Percentiles rank a stretch among this genome's conserved stretches.
Conservation (phyloP, 1,139 yeast genomes). For the Lodderomyces oxycetoniae region DNA sequence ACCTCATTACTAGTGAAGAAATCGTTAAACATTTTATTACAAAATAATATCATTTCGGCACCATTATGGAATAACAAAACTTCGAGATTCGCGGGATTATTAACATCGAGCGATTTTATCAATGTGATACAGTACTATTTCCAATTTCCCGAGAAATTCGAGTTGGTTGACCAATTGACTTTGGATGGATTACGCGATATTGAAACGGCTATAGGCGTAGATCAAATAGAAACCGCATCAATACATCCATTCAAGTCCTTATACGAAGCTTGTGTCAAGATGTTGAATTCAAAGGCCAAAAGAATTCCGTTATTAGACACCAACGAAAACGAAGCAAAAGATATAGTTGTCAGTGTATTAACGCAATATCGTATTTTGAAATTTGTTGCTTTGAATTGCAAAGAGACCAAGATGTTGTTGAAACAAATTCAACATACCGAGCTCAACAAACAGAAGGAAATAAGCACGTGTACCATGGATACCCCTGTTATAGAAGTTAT, state of each 20-base stretch:
- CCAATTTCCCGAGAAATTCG: constrained; percentile 86
- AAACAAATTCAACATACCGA: constrained; percentile 65
- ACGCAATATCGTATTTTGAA: constrained; percentile 95
- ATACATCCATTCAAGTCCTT: constrained; percentile 89
- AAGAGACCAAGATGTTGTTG: constrained; percentile 81
- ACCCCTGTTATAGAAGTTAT: constrained; percentile 96
- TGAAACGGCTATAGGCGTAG: constrained; percentile 84
- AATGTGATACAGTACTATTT: constrained; percentile 94
- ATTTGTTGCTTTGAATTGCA: constrained; percentile 93
- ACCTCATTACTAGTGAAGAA: constrained; percentile 87
- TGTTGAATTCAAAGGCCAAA: constrained; percentile 86
- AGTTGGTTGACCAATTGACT: constrained; percentile 80
- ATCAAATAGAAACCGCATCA: constrained; percentile 80
- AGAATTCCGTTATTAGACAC: constrained; percentile 92
- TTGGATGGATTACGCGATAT: constrained; percentile 81
- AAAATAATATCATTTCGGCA: constrained; percentile 92
- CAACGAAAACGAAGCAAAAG: constrained; percentile 89
- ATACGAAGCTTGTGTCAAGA: constrained; percentile 90
- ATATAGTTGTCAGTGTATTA: constrained; percentile 89
- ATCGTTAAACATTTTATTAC: constrained; percentile 82
- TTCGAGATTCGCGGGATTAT: constrained; percentile 87
- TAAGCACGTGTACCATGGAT: constrained; percentile 80
- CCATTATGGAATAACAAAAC: constrained; percentile 94
- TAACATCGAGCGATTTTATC: constrained; percentile 89
- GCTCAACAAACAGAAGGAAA: constrained; percentile 26